Percentiles rank a stretch among this genome's conserved stretches.
phyloP scores from a whole-genome alignment of 768 basidiomycete species.

The Lyophyllum shimeji region DNA sequence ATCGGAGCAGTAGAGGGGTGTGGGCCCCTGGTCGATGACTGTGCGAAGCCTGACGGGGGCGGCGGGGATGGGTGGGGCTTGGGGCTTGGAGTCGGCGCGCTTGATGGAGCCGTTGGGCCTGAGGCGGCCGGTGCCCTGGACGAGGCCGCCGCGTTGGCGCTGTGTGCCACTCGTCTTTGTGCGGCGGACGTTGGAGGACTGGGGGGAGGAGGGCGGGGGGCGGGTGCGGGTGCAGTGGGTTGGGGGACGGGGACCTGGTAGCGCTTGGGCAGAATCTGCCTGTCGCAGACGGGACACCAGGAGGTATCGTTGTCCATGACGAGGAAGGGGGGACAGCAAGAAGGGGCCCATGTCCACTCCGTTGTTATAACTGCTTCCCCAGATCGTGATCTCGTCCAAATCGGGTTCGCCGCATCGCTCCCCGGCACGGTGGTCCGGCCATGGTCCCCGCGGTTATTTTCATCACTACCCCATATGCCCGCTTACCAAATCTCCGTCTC shows the following conservation, averaged over 20 bases:
- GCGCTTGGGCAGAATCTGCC: conserved; percentile 81
- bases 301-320: conserved; percentile 60
- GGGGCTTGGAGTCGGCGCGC: conserved; percentile 23
- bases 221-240: conserved; percentile 23
- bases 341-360: conserved; percentile 1
- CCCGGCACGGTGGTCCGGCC: conserved; percentile 17
- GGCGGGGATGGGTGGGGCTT: conserved; percentile 23
- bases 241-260: conserved; percentile 45
- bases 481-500: conserved; percentile 9
- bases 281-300: conserved; percentile 81
- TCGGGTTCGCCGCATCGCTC: conserved; percentile 12
- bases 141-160: conserved; percentile 46
- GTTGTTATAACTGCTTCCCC: conserved; percentile 27
- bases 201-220: conserved; percentile 31
- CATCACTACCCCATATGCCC: conserved; percentile 2
- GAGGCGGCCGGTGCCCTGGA: conserved; percentile 64
- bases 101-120: conserved; percentile 60
- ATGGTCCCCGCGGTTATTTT: conserved; percentile 19
- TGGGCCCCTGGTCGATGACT: conserved; percentile 79
- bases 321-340: conserved; percentile 15
- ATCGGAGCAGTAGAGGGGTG: conserved; percentile 82
- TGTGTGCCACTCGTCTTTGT: conserved; percentile 33
- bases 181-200: conserved; percentile 32
- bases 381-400: conserved; percentile 18
- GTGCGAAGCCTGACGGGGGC: conserved; percentile 51